Conservation (phyloP, 2,329 filamentous ascomycete genomes). For the Knoxdaviesia proteae region DNA sequence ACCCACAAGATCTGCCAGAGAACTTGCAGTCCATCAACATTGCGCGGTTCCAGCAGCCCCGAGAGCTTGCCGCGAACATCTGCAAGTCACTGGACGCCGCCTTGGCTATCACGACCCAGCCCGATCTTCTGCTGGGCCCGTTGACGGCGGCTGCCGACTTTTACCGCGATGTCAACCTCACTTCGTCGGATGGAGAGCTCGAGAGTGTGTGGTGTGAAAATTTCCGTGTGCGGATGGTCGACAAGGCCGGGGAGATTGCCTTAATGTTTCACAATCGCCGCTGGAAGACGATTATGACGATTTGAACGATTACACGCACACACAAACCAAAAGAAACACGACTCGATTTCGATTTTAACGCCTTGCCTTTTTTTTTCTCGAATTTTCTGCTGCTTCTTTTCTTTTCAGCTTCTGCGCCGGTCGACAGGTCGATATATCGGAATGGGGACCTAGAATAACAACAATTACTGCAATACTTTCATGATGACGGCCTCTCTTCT, state of each 20-base stretch:
- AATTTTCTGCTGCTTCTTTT: not conserved
- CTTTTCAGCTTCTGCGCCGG: not conserved
- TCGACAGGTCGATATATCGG: no score
- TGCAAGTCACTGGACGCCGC: slow-evolving; percentile 29
- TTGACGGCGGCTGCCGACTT: slow-evolving; percentile 21
- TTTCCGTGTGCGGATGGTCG: slow-evolving; percentile 17
- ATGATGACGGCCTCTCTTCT: not conserved
- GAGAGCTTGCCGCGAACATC: slow-evolving; percentile 24
- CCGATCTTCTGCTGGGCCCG: slow-evolving; percentile 22
- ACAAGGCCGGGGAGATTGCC: slow-evolving; percentile 20
- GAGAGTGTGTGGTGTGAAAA: slow-evolving; percentile 27
- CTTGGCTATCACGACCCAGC: slow-evolving; percentile 20
- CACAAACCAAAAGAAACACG: no score
- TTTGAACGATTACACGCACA: not conserved
- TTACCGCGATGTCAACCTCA: slow-evolving; percentile 17
- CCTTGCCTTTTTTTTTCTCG: not conserved
- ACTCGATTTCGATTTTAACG: not conserved
- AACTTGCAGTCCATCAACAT: slow-evolving; percentile 18
- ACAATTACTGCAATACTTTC: not conserved
- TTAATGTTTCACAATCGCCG: slow-evolving; percentile 15
- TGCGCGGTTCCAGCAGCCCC: slow-evolving; percentile 20
- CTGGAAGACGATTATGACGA: slow-evolving; percentile 12
- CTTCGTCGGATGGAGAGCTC: slow-evolving; percentile 17
- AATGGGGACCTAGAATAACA: no score
- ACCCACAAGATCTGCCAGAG: slow-evolving; percentile 15